Percentiles rank a stretch among this genome's conserved stretches.
Evolutionary conservation across 257 asterid genomes (phyloP).

Genomic region (Capsicum chinense): DNA sequence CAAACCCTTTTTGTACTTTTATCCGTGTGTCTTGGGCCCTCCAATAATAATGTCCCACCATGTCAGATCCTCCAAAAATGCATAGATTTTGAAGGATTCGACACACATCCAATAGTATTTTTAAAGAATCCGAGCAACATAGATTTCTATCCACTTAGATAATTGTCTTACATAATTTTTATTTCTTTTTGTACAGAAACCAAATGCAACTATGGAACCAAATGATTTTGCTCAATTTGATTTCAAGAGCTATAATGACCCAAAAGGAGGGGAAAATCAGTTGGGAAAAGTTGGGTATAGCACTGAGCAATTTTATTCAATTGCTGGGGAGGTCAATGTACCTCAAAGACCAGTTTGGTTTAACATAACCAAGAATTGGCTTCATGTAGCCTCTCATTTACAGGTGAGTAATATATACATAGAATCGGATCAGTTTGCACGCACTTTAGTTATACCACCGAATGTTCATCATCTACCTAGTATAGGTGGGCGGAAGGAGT

Average conservation of each 20-base stretch:
- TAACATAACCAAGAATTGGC: constrained; percentile 48
- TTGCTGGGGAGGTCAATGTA: constrained; percentile 43
- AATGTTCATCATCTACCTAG: not conserved
- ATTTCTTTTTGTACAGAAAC: constrained; percentile 44
- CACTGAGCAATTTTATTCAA: constrained; percentile 57
- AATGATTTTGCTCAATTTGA: constrained; percentile 50
- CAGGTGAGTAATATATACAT: constrained; percentile 35
- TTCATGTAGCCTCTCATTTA: constrained; percentile 49
- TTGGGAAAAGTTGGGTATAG: constrained; percentile 52
- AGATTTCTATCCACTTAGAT: not conserved
- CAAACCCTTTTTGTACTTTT: not conserved
- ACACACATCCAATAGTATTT: not conserved
- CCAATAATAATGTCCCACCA: not conserved
- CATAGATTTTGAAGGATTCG: not conserved
- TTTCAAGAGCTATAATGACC: constrained; percentile 50
- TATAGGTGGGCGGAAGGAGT: not conserved
- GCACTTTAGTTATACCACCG: not conserved
- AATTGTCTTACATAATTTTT: not conserved
- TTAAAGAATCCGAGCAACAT: not conserved
- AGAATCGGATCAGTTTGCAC: not conserved
- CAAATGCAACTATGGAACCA: constrained; percentile 40
- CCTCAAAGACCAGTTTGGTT: constrained; percentile 50
- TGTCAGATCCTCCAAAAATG: not conserved
- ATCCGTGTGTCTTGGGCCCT: not conserved
- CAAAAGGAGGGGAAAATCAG: constrained; percentile 49